Base-by-base conservation (phyloP, 2,329 filamentous ascomycete species). In the Raffaelea arxii region DNA sequence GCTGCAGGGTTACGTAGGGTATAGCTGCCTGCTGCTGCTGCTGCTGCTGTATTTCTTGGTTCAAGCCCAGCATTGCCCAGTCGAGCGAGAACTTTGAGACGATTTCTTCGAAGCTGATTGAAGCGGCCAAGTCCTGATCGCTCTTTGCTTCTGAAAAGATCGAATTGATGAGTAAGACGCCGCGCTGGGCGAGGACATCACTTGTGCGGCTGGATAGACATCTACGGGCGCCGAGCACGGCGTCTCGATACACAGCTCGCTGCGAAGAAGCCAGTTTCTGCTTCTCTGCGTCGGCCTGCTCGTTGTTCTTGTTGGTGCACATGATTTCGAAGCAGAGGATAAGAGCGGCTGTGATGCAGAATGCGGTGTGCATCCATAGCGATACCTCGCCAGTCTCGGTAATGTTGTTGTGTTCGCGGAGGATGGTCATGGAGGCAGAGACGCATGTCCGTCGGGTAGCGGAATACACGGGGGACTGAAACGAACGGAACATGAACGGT, bases 341-440 rank as follows among this genome's bases (percentile, higher is more conserved):
- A 14, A 57, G 36, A 2, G 51, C 50, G 0, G 56, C 58, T 10
- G 56, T 56, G 43, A 58, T 56, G 43, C 55, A 57, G 24, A 57
- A 59, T 2, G 58, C 58, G 1, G 56, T 54, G 23, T 58, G 56
- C 3, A 53, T 58, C 58, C 58, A 59, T 25, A 59, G 50, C 0
- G 56, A 55, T 14, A 57, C 47, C 10, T 48, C 48, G 23, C 54
- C 50, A 6, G 49, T 46, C 3, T 49, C 49, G 12, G 50, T 50
- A 9, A 52, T 49, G 19, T 50, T 51, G 35, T 49, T 50, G 46
- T 58, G 53, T 37, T 59, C 55, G 1, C 55, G 50, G 46, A 66
- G 32, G 18, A 65, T 65, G 2, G 61, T 64, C 52, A 59, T 59
- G 11, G 63, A 59, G 9, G 63, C 63, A 1, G 62, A 58, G 22